Evolutionary conservation across 805 yeast genomes (phyloP).

Genomic region (Nakazawaea wickerhamii): DNA sequence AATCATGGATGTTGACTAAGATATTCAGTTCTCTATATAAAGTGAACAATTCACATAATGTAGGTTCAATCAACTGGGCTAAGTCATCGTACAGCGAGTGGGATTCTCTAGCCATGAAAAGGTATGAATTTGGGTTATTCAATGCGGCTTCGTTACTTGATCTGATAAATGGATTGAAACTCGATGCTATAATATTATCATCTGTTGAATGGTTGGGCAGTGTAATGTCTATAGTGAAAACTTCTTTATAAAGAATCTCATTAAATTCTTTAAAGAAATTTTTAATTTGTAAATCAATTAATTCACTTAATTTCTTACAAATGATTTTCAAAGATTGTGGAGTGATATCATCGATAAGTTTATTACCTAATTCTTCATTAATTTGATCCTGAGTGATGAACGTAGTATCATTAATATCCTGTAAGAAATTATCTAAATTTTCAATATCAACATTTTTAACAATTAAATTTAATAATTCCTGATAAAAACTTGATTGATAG

Average conservation of each 20-base stretch:
- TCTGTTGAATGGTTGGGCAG: constrained; percentile 5
- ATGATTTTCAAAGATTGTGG: neutral
- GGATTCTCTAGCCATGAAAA: constrained; percentile 9
- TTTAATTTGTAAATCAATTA: constrained; percentile 1
- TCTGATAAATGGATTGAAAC: constrained; percentile 40
- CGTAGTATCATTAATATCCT: neutral
- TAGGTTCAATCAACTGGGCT: constrained; percentile 41
- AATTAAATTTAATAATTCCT: constrained; percentile 3
- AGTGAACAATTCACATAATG: constrained; percentile 52
- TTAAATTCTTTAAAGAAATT: neutral
- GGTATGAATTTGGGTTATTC: constrained; percentile 30
- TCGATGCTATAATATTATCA: constrained; percentile 21
- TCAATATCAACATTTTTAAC: neutral
- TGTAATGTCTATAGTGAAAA: constrained; percentile 30
- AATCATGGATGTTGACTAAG: constrained; percentile 32
- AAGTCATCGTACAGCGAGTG: constrained; percentile 18
- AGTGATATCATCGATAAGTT: neutral
- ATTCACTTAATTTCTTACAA: neutral
- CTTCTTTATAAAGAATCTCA: constrained; percentile 32
- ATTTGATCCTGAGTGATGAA: constrained; percentile 9
- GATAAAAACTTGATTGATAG: constrained; percentile 4
- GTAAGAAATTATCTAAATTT: constrained; percentile 3
- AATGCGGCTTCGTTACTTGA: constrained; percentile 35
- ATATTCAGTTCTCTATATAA: constrained; percentile 77
- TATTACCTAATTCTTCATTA: neutral